Base-by-base conservation (phyloP, 768 basidiomycete species). In the Agrocybe praecox region DNA sequence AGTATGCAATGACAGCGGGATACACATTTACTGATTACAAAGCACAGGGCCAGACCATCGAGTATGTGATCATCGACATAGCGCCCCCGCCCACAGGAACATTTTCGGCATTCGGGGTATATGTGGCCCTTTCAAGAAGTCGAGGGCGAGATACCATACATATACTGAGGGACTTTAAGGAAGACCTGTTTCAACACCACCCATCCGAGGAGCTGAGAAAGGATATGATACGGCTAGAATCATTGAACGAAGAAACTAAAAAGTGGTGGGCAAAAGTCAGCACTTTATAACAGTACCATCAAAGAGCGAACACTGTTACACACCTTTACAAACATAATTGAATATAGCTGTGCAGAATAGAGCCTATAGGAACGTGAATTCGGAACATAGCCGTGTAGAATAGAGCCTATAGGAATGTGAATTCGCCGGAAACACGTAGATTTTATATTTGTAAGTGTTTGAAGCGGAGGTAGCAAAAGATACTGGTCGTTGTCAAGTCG, bases 11-110 rank as follows among this genome's bases (percentile, higher is more conserved):
- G 1, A 74, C 70, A 0, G 48, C 62, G 0, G 74, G 65, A 24
- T 78, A 75, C 48, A 72, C 74, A 0, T 78, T 78, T 58, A 78
- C 74, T 0, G 76, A 79, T 59, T 78, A 75, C 61, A 67, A 71
- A 45, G 62, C 72, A 0, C 77, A 79, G 52, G 78, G 77, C 0
- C 76, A 77, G 51, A 79, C 76, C 0, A 61, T 76, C 6, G 59
- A 61, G 23, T 56, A 64, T 40, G 70, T 76, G 0, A 56, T 76
- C 0, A 68, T 79, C 2, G 76, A 80, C 56, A 46, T 80, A 0
- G 72, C 52, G 1, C 59, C 49, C n/a, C 72, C 75, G 12, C 72
- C 72, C 0, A 54, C 57, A 0, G 67, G 65, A 0, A 22, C 23
- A 8, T 49, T 78, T 1, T 65, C 66, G 0, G 67, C 66, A 0